A percentile compares a stretch with the other conserved stretches of the same genome.
Conservation (phyloP, 305 asterid genomes). For the Fraxinus baroniana region DNA sequence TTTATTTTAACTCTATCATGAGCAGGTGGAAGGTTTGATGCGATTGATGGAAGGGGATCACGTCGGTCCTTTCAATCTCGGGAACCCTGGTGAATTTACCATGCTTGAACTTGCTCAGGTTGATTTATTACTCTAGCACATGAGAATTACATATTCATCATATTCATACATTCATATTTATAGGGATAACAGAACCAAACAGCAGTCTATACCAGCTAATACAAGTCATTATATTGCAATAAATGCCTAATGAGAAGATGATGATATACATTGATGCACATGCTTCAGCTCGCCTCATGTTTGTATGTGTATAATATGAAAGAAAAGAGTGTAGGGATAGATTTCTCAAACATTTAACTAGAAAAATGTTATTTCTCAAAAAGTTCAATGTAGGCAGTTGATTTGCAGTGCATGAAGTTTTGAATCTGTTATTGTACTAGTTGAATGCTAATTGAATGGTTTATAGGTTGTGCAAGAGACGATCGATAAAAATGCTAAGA, state of each 20-base stretch:
- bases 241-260: background rate
- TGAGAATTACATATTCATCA: background rate
- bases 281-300: background rate
- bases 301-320: background rate
- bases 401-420: background rate
- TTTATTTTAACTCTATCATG: background rate
- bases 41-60: conserved; percentile 82
- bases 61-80: conserved; percentile 90
- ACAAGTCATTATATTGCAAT: background rate
- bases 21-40: conserved; percentile 78
- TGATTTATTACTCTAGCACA: background rate
- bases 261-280: background rate
- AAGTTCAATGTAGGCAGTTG: background rate
- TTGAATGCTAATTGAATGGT: background rate
- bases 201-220: background rate
- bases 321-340: background rate
- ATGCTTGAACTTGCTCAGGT: conserved; percentile 91
- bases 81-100: conserved; percentile 83
- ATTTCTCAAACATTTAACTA: background rate
- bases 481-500: conserved; percentile 68
- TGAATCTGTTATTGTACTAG: background rate
- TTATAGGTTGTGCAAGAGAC: conserved; percentile 78
- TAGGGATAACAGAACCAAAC: background rate
- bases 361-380: background rate
- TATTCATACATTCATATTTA: background rate